Percentiles rank a stretch among this genome's conserved stretches.
Evolutionary conservation across 352 stramenopile species (phyloP).

Genomic region (Phytopythium boreale): DNA sequence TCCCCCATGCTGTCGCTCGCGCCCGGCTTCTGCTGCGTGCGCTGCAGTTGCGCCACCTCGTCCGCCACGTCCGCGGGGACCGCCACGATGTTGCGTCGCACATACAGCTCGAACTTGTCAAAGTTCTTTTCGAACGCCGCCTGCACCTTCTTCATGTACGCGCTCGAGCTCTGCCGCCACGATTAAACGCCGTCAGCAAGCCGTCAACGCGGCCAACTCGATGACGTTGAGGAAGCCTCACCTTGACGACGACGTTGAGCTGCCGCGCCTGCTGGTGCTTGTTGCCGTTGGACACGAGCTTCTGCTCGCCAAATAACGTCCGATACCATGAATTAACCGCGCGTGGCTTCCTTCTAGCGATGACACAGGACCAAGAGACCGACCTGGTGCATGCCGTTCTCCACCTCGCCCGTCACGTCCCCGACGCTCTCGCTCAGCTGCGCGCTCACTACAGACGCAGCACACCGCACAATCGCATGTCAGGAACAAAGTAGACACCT

Average conservation of each 20-base stretch:
- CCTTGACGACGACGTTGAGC: conserved; percentile 60
- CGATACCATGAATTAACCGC: background rate
- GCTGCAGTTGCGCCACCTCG: conserved; percentile 38
- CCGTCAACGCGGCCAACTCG: background rate
- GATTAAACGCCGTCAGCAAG: background rate
- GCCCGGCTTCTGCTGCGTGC: conserved; percentile 18
- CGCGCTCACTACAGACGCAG: conserved; percentile 28
- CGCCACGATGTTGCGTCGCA: conserved; percentile 70
- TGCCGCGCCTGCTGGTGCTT: conserved; percentile 66
- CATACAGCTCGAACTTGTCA: conserved; percentile 81
- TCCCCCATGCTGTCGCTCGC: conserved; percentile 6
- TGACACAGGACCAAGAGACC: background rate
- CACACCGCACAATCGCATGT: background rate
- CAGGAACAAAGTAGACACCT: background rate
- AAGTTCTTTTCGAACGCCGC: conserved; percentile 78
- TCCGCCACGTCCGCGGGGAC: conserved; percentile 43
- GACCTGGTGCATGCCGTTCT: conserved; percentile 69
- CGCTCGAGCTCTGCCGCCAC: conserved; percentile 32
- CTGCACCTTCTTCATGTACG: conserved; percentile 64
- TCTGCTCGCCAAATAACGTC: conserved; percentile 11
- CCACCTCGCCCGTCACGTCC: conserved; percentile 56
- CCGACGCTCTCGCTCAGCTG: conserved; percentile 45
- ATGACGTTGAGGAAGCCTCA: conserved; percentile 12
- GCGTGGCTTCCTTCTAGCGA: background rate
- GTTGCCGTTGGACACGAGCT: conserved; percentile 38